Evolutionary conservation across 208 protist species (phyloP).

Genomic region (Acanthamoeba royreba): DNA sequence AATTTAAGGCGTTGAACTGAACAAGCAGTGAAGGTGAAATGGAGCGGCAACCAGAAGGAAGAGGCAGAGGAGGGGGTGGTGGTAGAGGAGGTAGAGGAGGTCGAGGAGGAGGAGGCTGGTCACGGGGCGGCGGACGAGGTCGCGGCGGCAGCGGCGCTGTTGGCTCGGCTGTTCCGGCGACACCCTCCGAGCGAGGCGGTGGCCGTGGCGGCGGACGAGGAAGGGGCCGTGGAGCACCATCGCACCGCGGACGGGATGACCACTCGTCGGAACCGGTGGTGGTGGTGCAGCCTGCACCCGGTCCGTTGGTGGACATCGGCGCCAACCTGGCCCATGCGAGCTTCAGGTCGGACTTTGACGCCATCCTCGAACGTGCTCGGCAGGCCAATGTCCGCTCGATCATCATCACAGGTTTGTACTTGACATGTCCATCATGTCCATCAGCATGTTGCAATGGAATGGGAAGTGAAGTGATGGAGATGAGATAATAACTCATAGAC

Average conservation of each 20-base stretch:
- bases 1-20: too few relatives aligned
- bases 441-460: neutral
- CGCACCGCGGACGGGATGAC: neutral
- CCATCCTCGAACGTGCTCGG: neutral
- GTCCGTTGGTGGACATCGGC: neutral
- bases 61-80: neutral
- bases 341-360: neutral
- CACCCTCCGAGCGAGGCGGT: neutral
- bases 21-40: too few relatives aligned
- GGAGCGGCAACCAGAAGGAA: neutral
- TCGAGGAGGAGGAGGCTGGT: neutral
- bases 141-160: neutral
- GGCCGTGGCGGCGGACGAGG: neutral
- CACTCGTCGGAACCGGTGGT: neutral
- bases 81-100: neutral
- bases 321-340: neutral
- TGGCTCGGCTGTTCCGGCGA: neutral
- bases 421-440: neutral
- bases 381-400: neutral
- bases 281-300: neutral
- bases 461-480: too few relatives aligned
- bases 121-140: neutral
- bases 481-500: too few relatives aligned
- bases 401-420: neutral
- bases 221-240: neutral